phyloP scores from a whole-genome alignment of 2,329 filamentous ascomycete species.

The Neonectria sp. region DNA sequence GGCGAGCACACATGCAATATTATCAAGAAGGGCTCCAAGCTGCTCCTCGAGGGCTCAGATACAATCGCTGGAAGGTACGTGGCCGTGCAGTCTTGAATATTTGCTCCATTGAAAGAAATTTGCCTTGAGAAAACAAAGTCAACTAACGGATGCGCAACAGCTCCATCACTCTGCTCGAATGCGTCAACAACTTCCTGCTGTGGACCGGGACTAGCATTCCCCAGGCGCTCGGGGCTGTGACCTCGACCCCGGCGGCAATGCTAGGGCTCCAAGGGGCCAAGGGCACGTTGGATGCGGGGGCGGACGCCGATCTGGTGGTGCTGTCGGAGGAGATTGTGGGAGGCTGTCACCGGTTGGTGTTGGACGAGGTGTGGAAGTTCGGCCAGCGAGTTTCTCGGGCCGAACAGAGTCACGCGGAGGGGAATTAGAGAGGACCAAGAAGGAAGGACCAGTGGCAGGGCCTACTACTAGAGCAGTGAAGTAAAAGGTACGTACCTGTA shows the following conservation, averaged over 20 bases:
- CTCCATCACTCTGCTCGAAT: conserved; percentile 83
- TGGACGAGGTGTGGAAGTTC: conserved; percentile 89
- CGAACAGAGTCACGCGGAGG: conserved; percentile 39
- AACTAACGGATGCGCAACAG: conserved; percentile 53
- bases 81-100: neutral
- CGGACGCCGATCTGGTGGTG: conserved; percentile 79
- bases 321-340: conserved; percentile 68
- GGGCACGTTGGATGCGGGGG: conserved; percentile 74
- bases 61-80: conserved; percentile 83
- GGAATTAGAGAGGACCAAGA: conserved; percentile 1
- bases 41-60: conserved; percentile 84
- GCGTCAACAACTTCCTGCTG: conserved; percentile 84
- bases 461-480: neutral
- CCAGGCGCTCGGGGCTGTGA: conserved; percentile 80
- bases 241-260: conserved; percentile 83
- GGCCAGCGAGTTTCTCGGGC: conserved; percentile 66
- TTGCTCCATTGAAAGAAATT: neutral
- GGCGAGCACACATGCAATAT: conserved; percentile 71
- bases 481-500: conserved; percentile 10
- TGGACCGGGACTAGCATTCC: conserved; percentile 80
- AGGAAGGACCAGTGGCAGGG: neutral
- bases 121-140: conserved; percentile 8
- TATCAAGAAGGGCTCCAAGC: conserved; percentile 78
- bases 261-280: conserved; percentile 77
- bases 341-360: conserved; percentile 66